Base-by-base conservation (phyloP, 192 early-diverging fungal species). In the Chytriomyces sp. region DNA sequence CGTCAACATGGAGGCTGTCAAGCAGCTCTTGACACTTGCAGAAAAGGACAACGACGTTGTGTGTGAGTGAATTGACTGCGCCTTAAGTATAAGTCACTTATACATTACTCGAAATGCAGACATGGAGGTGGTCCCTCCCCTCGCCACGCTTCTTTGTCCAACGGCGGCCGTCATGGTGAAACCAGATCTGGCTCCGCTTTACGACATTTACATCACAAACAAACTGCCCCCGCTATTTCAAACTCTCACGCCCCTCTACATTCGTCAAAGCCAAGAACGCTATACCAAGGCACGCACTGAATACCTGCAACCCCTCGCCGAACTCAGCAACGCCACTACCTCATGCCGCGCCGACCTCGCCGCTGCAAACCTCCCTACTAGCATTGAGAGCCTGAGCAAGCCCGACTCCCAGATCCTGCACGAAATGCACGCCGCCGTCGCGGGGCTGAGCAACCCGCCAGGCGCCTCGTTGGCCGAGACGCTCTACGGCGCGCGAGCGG, bases 41-140 rank as follows among this genome's bases (percentile, higher is more conserved):
- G 65, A 68, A 38, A 68, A 68, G 34, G 65, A 68, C 37, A 68
- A 68, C 34, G 49, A 53, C 30, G 36, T 33, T 5, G 36, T 68
- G 7, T 68, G 44, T 49, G 44, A 49, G 44, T 49, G n/a, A n/a
- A n/a, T n/a, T n/a, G n/a, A n/a, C n/a, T n/a, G n/a, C n/a, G n/a
- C n/a, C n/a, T n/a, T n/a, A n/a, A n/a, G n/a, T n/a, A n/a, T n/a
- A n/a, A n/a, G n/a, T n/a, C n/a, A n/a, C n/a, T n/a, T n/a, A n/a
- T n/a, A n/a, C n/a, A n/a, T n/a, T n/a, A n/a, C n/a, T n/a, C n/a
- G n/a, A n/a, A n/a, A n/a, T n/a, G n/a, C 1, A 49, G 44, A 56
- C 33, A 34, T 68, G 32, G 62, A 64, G 49, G 3, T 30, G 4
- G 40, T 64, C 22, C 62, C 62, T 0, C 12, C 59, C 8, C 22